Base-by-base conservation (phyloP, 768 basidiomycete species). In the Amylocystis lapponica region DNA sequence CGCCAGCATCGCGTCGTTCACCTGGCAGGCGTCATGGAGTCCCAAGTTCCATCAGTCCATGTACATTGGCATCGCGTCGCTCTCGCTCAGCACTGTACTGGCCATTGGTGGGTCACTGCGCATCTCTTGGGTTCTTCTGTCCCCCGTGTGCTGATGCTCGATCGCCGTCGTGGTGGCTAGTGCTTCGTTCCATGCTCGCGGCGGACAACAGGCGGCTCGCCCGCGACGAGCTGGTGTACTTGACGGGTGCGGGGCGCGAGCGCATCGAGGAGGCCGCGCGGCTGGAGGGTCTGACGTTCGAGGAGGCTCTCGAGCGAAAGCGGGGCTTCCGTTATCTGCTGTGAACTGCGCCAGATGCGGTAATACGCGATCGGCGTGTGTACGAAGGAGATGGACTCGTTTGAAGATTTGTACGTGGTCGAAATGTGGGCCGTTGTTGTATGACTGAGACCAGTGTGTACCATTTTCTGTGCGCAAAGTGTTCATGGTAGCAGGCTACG, bases 31-130 rank as follows among this genome's bases (percentile, higher is more conserved):
- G 3, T 54, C 57, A n/a, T 83, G 81, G 79, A 67, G 77, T 7
- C 81, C 81, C 1, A 51, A 69, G 47, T 83, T 83, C 51, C 79
- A 79, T 36, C 79, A 66, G 32, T 78, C 78, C 0, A 78, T 83
- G 77, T 64, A 66, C 30, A 78, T 83, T 39, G 64, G 64, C 6
- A 48, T 71, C 17, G 60, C 56, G 10, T 51, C 63, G 12, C 52
- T 74, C 11, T 53, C 49, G 3, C 46, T 70, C 16, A 50, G 61
- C 27, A 55, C 59, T 5, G 32, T 56, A 1, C 58, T 73, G 14
- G 56, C 64, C 13, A 34, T 68, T 8, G 47, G 71, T 73, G 29
- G 43, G 63, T 55, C 26, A 25, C 17, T 31, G 6, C 27, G n/a
- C 23, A 5, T 23, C 13, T 12, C 9, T 10, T 21, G 6, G 13